phyloP scores from a whole-genome alignment of 176 grass and related monocot genomes.

The Tillandsia leiboldiana region DNA sequence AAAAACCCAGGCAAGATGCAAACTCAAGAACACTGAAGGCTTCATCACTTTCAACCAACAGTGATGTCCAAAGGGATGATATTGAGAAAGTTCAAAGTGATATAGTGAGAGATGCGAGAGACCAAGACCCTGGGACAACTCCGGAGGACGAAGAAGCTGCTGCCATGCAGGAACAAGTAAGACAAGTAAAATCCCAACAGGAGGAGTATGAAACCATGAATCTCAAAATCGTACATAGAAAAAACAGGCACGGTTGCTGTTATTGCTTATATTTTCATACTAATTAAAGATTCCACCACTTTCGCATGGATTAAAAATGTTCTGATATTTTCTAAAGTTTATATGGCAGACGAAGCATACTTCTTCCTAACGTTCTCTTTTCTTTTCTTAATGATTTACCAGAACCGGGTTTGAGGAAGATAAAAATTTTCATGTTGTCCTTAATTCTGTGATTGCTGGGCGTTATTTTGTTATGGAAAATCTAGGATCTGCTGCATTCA shows the following conservation, averaged over 20 bases:
- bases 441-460: slow-evolving; percentile 88
- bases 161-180: slow-evolving; percentile 92
- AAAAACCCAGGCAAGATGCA: slow-evolving; percentile 50
- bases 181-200: slow-evolving; percentile 86
- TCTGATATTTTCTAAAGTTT: slow-evolving; percentile 4
- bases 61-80: slow-evolving; percentile 55
- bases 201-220: slow-evolving; percentile 96
- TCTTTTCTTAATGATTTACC: slow-evolving; percentile 19
- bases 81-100: slow-evolving; percentile 40
- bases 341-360: slow-evolving; percentile 13
- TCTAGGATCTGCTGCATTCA: slow-evolving; percentile 22
- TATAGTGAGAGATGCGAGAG: slow-evolving; percentile 56
- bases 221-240: slow-evolving; percentile 93
- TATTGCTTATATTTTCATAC: slow-evolving; percentile 6
- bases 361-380: slow-evolving; percentile 20
- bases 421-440: slow-evolving; percentile 93
- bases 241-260: slow-evolving; percentile 57
- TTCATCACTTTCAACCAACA: slow-evolving; percentile 44
- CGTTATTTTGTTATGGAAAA: slow-evolving; percentile 94
- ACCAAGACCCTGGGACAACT: slow-evolving; percentile 65
- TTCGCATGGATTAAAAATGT: not conserved
- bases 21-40: slow-evolving; percentile 66
- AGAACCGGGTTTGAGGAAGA: slow-evolving; percentile 99
- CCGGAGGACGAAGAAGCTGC: slow-evolving; percentile 90
- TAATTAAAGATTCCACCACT: not conserved